Percentiles rank a stretch among this genome's conserved stretches.
Evolutionary conservation across 345 rosid species (phyloP).

Genomic region (Eucalyptus pauciflora): DNA sequence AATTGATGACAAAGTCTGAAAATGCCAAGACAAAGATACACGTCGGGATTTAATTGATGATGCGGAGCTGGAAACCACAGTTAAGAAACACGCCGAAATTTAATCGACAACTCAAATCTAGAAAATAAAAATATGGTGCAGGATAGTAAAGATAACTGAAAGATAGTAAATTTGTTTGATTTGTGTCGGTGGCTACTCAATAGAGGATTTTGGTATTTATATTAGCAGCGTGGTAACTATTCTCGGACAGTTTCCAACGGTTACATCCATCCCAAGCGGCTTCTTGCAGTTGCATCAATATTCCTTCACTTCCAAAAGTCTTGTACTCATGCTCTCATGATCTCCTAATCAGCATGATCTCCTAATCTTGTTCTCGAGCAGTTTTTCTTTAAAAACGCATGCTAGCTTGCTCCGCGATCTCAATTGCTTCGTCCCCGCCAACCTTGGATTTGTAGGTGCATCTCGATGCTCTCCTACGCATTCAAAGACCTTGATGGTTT

Average conservation of each 20-base stretch:
- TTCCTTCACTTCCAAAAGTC: neutral
- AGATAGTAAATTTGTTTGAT: fast-evolving
- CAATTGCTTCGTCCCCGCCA: neutral
- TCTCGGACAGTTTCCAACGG: neutral
- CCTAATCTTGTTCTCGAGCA: neutral
- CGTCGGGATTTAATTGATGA: fast-evolving
- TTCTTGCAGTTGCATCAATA: neutral
- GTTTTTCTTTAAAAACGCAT: neutral
- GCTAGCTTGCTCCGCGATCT: neutral
- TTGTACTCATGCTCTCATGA: neutral
- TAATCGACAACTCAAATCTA: fast-evolving
- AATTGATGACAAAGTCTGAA: fast-evolving
- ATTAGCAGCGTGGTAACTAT: neutral
- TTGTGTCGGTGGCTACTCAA: neutral
- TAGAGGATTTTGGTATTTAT: too few species aligned
- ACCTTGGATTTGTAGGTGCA: neutral
- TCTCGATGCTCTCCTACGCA: neutral
- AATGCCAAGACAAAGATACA: fast-evolving
- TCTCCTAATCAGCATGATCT: neutral
- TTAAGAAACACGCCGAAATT: fast-evolving
- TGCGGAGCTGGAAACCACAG: fast-evolving
- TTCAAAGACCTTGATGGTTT: neutral
- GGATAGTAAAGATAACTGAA: too few species aligned
- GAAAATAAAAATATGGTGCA: too few species aligned
- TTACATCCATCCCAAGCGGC: neutral